Evolutionary conservation across 768 basidiomycete species (phyloP).

Genomic region (Podaxis mareebaensis): DNA sequence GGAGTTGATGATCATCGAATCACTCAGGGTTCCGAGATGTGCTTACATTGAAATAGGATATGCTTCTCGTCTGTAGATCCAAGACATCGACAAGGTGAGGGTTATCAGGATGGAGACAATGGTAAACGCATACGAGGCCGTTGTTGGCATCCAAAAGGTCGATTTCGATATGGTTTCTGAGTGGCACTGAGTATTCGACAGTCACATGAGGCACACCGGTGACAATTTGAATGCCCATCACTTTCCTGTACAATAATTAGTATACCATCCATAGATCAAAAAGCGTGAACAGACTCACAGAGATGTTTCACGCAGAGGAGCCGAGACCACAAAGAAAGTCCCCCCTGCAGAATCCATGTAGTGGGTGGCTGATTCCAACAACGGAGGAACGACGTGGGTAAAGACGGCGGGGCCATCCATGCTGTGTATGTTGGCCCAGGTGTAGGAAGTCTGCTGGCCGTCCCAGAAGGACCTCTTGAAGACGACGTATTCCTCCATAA

Average conservation of each 20-base stretch:
- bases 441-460: not conserved
- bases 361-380: not conserved
- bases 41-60: not conserved
- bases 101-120: not conserved
- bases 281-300: not conserved
- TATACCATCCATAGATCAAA: not conserved
- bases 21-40: not conserved
- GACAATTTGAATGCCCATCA: not conserved
- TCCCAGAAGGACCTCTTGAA: not conserved
- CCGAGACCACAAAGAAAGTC: not conserved
- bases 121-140: not conserved
- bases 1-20: not conserved
- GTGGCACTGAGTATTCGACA: not conserved
- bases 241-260: not conserved
- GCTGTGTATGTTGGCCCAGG: not conserved
- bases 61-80: not conserved
- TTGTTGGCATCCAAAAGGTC: not conserved
- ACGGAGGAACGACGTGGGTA: too few relatives aligned
- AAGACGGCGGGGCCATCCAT: not conserved
- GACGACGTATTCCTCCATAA: not conserved
- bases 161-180: not conserved
- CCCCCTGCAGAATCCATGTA: not conserved
- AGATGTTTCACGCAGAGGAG: not conserved
- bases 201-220: not conserved
- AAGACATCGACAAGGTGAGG: not conserved